Base-by-base conservation (phyloP, 108 stramenopile species). In the Skeletonema potamos region DNA sequence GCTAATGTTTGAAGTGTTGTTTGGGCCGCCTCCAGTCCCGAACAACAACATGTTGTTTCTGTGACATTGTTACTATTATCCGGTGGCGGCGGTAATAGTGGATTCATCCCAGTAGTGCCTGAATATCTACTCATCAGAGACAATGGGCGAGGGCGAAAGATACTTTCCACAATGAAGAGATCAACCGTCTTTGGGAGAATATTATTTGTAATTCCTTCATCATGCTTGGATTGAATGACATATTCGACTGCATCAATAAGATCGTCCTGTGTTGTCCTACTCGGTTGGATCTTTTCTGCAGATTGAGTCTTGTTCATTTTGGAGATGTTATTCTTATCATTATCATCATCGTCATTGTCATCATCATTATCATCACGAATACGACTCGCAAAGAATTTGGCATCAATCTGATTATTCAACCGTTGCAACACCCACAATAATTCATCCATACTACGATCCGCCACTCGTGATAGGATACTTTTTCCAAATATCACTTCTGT, bases 371-470 rank as follows among this genome's bases (percentile, higher is more conserved):
- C 54, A 37, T 30, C 29, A 27, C 62, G 11, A 15, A 51, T 33
- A 34, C 48, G 70, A 15, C 48, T 28, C 22, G 46, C 62, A 65
- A 88, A 84, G 36, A 82, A 73, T 11, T 65, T 60, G 1, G 67
- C 33, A 32, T 70, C 68, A 28, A 86, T 37, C 11, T 43, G 44
- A 39, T 79, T 79, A 3, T 54, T 44, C 9, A 86, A 44, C 48
- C 88, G 65, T 59, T 73, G 78, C 11, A 82, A 54, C 27, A 89
- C 82, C 51, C 41, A 44, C 10, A 54, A 54, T 61, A 89, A 54
- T 65, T 89, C 88, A 7, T 66, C 44, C 39, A 85, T 74, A 7
- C 69, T 71, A 3, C 60, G 18, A 62, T 68, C 81, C 33, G 34
- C 39, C 7, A 89, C 63, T 78, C 88, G 65, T 24, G 77, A 44